Base-by-base conservation (phyloP, 345 rosid genomes). In the Rhodamnia argentea region DNA sequence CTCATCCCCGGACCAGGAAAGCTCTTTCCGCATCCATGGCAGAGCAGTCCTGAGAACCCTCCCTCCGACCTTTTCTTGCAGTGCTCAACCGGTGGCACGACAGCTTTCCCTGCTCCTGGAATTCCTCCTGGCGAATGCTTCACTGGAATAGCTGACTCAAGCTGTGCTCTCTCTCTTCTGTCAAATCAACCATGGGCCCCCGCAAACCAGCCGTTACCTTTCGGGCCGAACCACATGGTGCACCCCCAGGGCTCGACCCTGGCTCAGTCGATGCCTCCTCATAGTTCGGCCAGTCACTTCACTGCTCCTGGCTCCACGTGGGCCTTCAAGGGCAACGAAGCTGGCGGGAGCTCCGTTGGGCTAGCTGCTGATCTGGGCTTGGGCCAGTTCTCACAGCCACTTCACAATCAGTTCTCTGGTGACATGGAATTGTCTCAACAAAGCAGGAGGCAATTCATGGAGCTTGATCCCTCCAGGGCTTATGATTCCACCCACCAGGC, bases 111-210 rank as follows among this genome's bases (percentile, higher is more conserved):
- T 75, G 18, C 92, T 88, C 85, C 94, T n/a, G 91, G 89, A 82
- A 86, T 88, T 83, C 88, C 92, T 86, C 88, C 94, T 5, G 94
- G 90, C 89, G 94, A 93, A 93, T 92, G 96, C 92, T 93, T 92
- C 91, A 86, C 94, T 20, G 96, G 93, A 85, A 91, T 92, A 52
- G 85, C 91, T 37, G 93, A 96, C 89, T 95, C 99, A 58, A 93
- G 86, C 91, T 90, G 98, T 95, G 99, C 99, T 96, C 99, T 96
- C 99, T 97, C 99, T 97, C 99, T 97, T 97, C 99, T 96, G 99
- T 97, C 99, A 96, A 96, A 94, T 90, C 95, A 95, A 92, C 93
- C 92, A 87, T 92, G 94, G 95, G 90, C 90, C 92, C 56, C 93
- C 57, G 89, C 89, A 59, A 87, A 89, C 86, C 92, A 85, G 85